Conservation (phyloP, 2,329 filamentous ascomycete genomes). For the Coniochaeta pulveracea region DNA sequence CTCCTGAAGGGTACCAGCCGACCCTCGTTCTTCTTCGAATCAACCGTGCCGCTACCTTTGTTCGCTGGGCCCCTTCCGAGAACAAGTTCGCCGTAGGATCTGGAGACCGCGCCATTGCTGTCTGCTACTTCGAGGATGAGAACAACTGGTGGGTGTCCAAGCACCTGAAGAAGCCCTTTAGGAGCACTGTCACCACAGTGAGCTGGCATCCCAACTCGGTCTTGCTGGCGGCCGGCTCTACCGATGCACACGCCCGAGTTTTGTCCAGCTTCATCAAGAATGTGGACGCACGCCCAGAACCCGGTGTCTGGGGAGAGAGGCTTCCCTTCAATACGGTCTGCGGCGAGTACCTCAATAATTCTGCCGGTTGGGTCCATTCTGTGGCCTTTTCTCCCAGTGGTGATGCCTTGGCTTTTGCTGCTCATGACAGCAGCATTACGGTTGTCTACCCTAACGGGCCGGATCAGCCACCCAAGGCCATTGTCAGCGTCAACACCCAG, state of each 20-base stretch:
- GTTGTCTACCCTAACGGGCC: conserved; percentile 89
- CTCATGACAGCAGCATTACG: conserved; percentile 93
- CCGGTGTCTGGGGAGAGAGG: conserved; percentile 86
- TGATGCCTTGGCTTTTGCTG: conserved; percentile 84
- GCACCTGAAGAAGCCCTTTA: conserved; percentile 97
- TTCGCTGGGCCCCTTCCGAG: conserved; percentile 94
- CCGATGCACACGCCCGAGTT: conserved; percentile 89
- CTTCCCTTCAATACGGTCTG: conserved; percentile 98
- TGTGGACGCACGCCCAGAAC: conserved; percentile 73
- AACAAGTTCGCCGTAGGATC: conserved; percentile 96
- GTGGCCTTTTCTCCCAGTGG: conserved; percentile 89
- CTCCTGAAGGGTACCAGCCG: conserved; percentile 87
- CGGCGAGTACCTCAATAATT: conserved; percentile 91
- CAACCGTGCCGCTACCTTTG: conserved; percentile 91
- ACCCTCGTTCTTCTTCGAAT: conserved; percentile 94
- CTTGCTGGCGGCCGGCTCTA: conserved; percentile 87
- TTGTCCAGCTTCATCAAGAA: conserved; percentile 96
- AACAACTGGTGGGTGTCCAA: conserved; percentile 99
- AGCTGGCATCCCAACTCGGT: conserved; percentile 98
- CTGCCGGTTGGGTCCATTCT: conserved; percentile 91
- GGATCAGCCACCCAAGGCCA: conserved; percentile 81
- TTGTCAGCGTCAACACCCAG: conserved; percentile 82
- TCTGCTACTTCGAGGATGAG: conserved; percentile 98
- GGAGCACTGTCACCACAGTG: conserved; percentile 89
- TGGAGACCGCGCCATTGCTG: conserved; percentile 85